Conservation (phyloP, 768 basidiomycete genomes). For the Baorangia bicolor region DNA sequence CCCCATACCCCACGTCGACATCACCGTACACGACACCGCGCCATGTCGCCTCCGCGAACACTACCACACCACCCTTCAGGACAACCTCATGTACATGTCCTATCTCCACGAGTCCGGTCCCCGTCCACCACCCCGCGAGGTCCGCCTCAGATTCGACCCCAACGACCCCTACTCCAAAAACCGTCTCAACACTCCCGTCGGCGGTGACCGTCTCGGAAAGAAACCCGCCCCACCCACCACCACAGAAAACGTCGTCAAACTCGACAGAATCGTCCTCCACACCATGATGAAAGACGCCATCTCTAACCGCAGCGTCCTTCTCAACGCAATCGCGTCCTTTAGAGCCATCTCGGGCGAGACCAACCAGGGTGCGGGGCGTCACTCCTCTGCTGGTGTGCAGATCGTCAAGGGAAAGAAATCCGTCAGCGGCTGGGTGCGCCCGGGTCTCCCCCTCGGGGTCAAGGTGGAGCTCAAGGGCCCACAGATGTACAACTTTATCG, state of each 20-base stretch:
- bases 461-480: conserved; percentile 90
- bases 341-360: conserved; percentile 87
- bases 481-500: conserved; percentile 93
- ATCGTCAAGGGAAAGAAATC: conserved; percentile 67
- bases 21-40: conserved; percentile 68
- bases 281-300: conserved; percentile 83
- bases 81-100: conserved; percentile 93
- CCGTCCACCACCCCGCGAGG: conserved; percentile 52
- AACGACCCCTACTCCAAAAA: conserved; percentile 80
- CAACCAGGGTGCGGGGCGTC: conserved; percentile 66
- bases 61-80: conserved; percentile 78
- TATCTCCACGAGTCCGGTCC: conserved; percentile 73
- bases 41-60: conserved; percentile 77
- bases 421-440: conserved; percentile 80
- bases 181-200: conserved; percentile 72
- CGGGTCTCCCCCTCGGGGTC: conserved; percentile 77
- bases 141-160: conserved; percentile 71
- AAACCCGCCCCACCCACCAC: conserved; percentile 66
- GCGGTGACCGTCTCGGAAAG: conserved; percentile 66
- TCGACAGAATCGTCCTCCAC: conserved; percentile 86
- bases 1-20: conserved; percentile 67
- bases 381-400: conserved; percentile 72
- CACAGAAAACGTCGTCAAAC: conserved; percentile 63
- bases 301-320: conserved; percentile 63
- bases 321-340: conserved; percentile 85